These are phyloP conservation scores for Coemansia sp. DNA, from an alignment of 192 early-diverging fungal species.

Conservation along the genomic window DNA sequence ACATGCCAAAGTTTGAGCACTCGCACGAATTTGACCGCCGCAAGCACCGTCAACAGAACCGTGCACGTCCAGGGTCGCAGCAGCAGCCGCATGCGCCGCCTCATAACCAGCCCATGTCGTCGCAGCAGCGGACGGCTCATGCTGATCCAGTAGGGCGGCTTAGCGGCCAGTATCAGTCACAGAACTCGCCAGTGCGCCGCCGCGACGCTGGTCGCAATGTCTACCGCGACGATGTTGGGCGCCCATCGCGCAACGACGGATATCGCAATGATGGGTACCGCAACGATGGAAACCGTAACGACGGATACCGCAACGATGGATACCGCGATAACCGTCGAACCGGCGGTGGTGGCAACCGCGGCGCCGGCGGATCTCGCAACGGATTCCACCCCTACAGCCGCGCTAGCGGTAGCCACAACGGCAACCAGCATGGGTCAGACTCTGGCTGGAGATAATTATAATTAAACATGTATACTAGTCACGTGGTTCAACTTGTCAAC, in stretches of 20 bases:
- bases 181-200: constrained; percentile 34
- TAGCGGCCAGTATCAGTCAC: constrained; percentile 20
- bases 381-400: constrained; percentile 39
- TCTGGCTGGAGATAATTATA: constrained; percentile 26
- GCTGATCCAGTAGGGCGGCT: neutral
- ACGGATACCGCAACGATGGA: constrained; percentile 17
- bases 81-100: constrained; percentile 11
- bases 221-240: constrained; percentile 25
- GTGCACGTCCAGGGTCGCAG: constrained; percentile 14
- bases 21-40: constrained; percentile 77
- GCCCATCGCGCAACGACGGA: constrained; percentile 23
- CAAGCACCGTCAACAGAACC: constrained; percentile 31
- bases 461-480: constrained; percentile 8
- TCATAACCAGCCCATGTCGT: constrained; percentile 13
- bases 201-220: constrained; percentile 29
- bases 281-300: constrained; percentile 5
- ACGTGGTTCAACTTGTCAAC: constrained; percentile 1
- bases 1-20: constrained; percentile 73
- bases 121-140: constrained; percentile 5
- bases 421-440: constrained; percentile 11
- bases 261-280: constrained; percentile 7
- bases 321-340: constrained; percentile 23
- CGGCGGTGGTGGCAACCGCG: neutral
- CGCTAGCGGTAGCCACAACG: constrained; percentile 2
- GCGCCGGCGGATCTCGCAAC: constrained; percentile 14